Evolutionary conservation across 768 basidiomycete species (phyloP).

Genomic region (Serendipita sp.): DNA sequence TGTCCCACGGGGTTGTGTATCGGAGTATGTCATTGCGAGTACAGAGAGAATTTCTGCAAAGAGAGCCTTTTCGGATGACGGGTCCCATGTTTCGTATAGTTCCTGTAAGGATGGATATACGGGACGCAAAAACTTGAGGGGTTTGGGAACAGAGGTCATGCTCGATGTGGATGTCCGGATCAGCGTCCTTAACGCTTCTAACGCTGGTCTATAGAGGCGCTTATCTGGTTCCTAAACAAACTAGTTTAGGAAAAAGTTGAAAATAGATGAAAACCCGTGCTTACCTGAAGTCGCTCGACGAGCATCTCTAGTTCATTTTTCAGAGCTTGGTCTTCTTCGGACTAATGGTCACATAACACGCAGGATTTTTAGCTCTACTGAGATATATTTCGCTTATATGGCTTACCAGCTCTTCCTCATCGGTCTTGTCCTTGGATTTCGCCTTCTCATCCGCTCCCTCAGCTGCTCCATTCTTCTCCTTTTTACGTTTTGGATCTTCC

Average conservation of each 20-base stretch:
- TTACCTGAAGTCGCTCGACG: conserved; percentile 78
- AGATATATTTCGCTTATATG: too few relatives aligned
- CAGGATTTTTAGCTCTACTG: neutral
- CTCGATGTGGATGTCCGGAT: conserved; percentile 95
- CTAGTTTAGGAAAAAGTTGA: neutral
- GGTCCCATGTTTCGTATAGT: conserved; percentile 66
- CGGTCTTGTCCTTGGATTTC: conserved; percentile 29
- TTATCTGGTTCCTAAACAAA: conserved; percentile 65
- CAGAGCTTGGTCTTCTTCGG: conserved; percentile 88
- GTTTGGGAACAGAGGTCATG: conserved; percentile 99
- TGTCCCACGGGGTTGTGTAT: conserved; percentile 91
- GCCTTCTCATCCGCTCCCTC: conserved; percentile 28
- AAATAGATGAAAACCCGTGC: conserved; percentile 12
- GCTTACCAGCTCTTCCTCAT: conserved; percentile 64
- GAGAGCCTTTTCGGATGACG: conserved; percentile 60
- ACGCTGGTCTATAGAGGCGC: conserved; percentile 68
- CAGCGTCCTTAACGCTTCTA: conserved; percentile 84
- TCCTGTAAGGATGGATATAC: conserved; percentile 77
- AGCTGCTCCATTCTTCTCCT: conserved; percentile 27
- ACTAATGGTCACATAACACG: conserved; percentile 30
- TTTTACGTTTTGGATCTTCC: conserved; percentile 63
- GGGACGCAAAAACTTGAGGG: conserved; percentile 91
- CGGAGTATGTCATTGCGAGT: conserved; percentile 98
- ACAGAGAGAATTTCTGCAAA: conserved; percentile 97
- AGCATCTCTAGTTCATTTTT: conserved; percentile 95